Evolutionary conservation across 169 alveolate genomes (phyloP).

Genomic region (Eimeria brunetti): DNA sequence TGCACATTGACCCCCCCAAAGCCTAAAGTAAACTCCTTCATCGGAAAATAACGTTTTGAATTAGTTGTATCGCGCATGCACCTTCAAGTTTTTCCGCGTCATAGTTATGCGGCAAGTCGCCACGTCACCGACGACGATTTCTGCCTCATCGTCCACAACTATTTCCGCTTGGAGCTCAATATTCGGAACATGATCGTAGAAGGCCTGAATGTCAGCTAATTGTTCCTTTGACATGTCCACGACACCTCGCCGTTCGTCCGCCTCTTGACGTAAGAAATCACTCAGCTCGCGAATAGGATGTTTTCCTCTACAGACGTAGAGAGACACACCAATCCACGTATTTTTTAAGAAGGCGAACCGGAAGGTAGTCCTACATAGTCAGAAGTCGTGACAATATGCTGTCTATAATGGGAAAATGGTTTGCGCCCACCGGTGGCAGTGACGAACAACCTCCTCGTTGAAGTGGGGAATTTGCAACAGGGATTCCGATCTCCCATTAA

Average conservation of each 20-base stretch:
- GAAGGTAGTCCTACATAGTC: neutral
- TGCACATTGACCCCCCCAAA: neutral
- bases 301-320: constrained; percentile 87
- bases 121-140: constrained; percentile 92
- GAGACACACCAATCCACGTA: neutral
- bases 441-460: constrained; percentile 84
- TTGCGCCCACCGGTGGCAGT: constrained; percentile 70
- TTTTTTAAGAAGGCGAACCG: neutral
- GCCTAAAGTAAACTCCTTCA: neutral
- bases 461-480: constrained; percentile 94
- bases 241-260: constrained; percentile 89
- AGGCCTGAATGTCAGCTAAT: constrained; percentile 89
- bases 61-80: neutral
- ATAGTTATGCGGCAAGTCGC: constrained; percentile 90
- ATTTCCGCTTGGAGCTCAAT: constrained; percentile 87
- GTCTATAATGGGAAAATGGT: neutral
- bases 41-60: neutral
- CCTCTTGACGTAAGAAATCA: constrained; percentile 89
- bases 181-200: constrained; percentile 88
- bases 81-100: constrained; percentile 88
- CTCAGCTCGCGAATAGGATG: constrained; percentile 87
- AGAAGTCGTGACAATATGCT: neutral
- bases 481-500: constrained; percentile 88
- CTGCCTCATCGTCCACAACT: constrained; percentile 90
- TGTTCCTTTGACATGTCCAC: constrained; percentile 88